A percentile compares a stretch with the other conserved stretches of the same genome.
phyloP scores from a whole-genome alignment of 2,329 filamentous ascomycete species.

The Pseudonectria buxi region DNA sequence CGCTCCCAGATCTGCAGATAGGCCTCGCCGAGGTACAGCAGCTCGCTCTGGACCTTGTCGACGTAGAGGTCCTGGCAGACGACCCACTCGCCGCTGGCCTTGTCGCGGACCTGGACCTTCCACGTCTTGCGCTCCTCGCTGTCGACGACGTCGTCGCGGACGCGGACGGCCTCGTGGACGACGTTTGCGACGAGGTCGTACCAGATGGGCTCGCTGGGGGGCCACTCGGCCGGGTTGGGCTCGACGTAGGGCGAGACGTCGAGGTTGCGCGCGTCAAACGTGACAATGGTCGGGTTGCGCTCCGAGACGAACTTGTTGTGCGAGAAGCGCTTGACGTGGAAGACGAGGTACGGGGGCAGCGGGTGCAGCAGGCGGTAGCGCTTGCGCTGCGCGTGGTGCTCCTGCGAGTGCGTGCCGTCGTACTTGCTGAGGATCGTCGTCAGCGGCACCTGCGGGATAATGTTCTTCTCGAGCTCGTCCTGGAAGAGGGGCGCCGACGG shows the following conservation, averaged over 20 bases:
- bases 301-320: constrained; percentile 95
- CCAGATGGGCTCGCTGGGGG: constrained; percentile 74
- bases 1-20: constrained; percentile 97
- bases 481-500: constrained; percentile 92
- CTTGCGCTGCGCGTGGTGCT: constrained; percentile 80
- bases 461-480: constrained; percentile 88
- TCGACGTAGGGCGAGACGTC: constrained; percentile 90
- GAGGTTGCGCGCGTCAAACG: constrained; percentile 76
- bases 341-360: constrained; percentile 80
- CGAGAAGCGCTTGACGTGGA: constrained; percentile 96
- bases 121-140: constrained; percentile 86
- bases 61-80: constrained; percentile 93
- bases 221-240: constrained; percentile 66
- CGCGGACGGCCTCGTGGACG: constrained; percentile 74
- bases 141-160: constrained; percentile 77
- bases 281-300: constrained; percentile 96
- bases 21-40: constrained; percentile 86
- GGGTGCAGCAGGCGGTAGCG: constrained; percentile 87
- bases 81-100: constrained; percentile 79
- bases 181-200: constrained; percentile 97
- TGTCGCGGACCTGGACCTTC: constrained; percentile 85
- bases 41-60: constrained; percentile 79
- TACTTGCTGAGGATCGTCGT: constrained; percentile 84
- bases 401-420: constrained; percentile 79
- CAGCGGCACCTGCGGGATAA: constrained; percentile 87